Base-by-base conservation (phyloP, 768 basidiomycete genomes). In the Boletus rufocinnamomeus region DNA sequence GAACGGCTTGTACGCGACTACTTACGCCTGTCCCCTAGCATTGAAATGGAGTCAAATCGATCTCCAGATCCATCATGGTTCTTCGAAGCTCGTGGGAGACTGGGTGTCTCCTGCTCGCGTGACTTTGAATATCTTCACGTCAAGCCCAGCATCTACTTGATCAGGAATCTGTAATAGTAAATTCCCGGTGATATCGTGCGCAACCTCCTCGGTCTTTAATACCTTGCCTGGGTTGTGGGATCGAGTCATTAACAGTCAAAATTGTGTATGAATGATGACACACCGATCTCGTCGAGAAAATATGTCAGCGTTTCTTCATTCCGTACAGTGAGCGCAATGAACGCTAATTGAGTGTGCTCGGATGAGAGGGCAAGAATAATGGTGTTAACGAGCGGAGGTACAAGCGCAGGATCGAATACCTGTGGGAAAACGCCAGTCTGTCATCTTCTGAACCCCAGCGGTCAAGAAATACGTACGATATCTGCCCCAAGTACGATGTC, bases 401-500 rank as follows among this genome's bases (percentile, higher is more conserved):
- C 80, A 41, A 91, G 72, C 11, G 67, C 66, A 9, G 86, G 85
- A 64, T 91, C 88, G 64, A 85, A 92, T 7, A 88, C 84, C 89
- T 91, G 58, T 51, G 25, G 25, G 30, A 45, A 52, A n/a, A 55
- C 37, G 17, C 38, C n/a, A 46, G 27, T 54, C 37, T 16, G 7
- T 44, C 43, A 38, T 50, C 46, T 45, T 30, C 14, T 5, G 34
- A 35, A 17, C 32, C 32, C 3, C 6, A n/a, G 34, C 3, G 21
- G 34, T 46, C 35, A n/a, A 17, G 38, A 34, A 44, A 45, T 40
- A 64, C 79, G 45, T 58, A 82, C 82, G 48, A 91, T 76, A 67
- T 93, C 91, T 43, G 91, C 86, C 9, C 91, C 90, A 1, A 93
- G 65, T 38, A 93, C 75, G 9, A 91, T 54, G 50, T 89, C 84